These are phyloP conservation scores for Teratosphaeria nubilosa DNA, from an alignment of 2,329 filamentous ascomycete genomes.

Conservation along the genomic window DNA sequence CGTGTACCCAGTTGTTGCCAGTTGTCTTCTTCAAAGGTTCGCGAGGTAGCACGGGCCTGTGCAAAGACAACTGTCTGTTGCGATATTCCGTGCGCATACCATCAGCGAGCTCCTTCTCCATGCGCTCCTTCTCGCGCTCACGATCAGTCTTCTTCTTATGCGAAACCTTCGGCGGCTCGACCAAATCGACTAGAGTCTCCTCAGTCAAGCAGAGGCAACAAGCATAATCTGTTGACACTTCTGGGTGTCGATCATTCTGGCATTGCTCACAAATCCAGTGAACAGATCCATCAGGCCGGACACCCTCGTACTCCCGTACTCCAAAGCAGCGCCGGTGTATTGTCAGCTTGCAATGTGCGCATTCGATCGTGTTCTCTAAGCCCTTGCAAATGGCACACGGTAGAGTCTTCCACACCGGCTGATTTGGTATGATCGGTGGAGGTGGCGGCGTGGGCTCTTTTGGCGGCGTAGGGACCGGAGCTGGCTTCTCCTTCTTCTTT, in stretches of 20 bases:
- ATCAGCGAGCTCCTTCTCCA: constrained; percentile 73
- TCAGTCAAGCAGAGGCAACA: constrained; percentile 86
- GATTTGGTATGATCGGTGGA: constrained; percentile 59
- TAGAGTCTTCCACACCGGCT: constrained; percentile 66
- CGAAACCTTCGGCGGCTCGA: constrained; percentile 67
- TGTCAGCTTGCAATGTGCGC: constrained; percentile 78
- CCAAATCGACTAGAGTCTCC: constrained; percentile 69
- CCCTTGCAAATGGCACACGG: constrained; percentile 79
- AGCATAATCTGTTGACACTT: constrained; percentile 88
- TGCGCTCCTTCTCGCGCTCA: constrained; percentile 75
- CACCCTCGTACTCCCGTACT: constrained; percentile 54
- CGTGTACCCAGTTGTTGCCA: constrained; percentile 97
- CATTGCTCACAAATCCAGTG: constrained; percentile 98
- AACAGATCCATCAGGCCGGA: constrained; percentile 32
- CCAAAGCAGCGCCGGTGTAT: constrained; percentile 92
- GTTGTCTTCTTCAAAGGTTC: constrained; percentile 89
- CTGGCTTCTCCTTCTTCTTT: constrained; percentile 53
- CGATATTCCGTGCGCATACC: constrained; percentile 74
- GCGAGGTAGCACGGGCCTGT: constrained; percentile 71
- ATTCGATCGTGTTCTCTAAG: constrained; percentile 63
- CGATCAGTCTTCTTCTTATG: constrained; percentile 88
- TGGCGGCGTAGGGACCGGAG: constrained; percentile 20
- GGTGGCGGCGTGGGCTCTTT: constrained; percentile 49
- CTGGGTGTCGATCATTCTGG: constrained; percentile 81
- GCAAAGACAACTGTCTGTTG: constrained; percentile 71